These are phyloP conservation scores for Yamadazyma blattariae DNA, from an alignment of 1,139 yeast species.

Conservation along the genomic window DNA sequence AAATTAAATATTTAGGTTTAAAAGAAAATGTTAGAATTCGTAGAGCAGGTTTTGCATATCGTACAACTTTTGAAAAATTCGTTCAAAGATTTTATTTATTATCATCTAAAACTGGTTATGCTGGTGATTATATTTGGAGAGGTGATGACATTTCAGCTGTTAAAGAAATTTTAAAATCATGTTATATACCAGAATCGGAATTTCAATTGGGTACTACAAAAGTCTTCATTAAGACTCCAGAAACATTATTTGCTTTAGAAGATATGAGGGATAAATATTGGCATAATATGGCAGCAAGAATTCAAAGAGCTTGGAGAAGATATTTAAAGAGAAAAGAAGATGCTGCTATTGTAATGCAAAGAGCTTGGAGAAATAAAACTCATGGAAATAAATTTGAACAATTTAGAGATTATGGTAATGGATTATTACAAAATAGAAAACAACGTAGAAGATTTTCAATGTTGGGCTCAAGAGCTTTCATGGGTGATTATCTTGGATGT, in stretches of 20 bases:
- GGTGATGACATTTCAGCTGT: slow-evolving; percentile 88
- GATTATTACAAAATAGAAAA: slow-evolving; percentile 67
- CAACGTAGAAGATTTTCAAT: slow-evolving; percentile 89
- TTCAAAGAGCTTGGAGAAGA: slow-evolving; percentile 95
- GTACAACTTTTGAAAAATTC: slow-evolving; percentile 95
- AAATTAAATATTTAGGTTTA: slow-evolving; percentile 91
- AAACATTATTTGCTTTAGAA: slow-evolving; percentile 91
- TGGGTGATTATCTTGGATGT: slow-evolving; percentile 92
- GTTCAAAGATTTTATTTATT: slow-evolving; percentile 93
- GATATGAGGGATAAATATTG: slow-evolving; percentile 96
- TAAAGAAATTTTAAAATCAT: slow-evolving; percentile 69
- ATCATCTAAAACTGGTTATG: slow-evolving; percentile 90
- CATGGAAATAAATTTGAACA: slow-evolving; percentile 83
- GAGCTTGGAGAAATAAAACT: slow-evolving; percentile 75
- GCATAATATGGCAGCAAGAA: slow-evolving; percentile 97
- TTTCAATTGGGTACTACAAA: slow-evolving; percentile 94
- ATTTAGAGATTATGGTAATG: slow-evolving; percentile 79
- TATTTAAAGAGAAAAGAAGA: slow-evolving; percentile 78
- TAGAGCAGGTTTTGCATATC: slow-evolving; percentile 98
- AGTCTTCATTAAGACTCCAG: slow-evolving; percentile 95
- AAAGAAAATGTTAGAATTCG: slow-evolving; percentile 96
- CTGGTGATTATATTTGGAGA: slow-evolving; percentile 95
- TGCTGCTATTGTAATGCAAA: slow-evolving; percentile 82
- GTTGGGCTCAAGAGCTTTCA: slow-evolving; percentile 84
- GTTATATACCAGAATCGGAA: slow-evolving; percentile 77